Conservation (phyloP, 192 early-diverging fungal genomes). For the Thamnidium elegans region DNA sequence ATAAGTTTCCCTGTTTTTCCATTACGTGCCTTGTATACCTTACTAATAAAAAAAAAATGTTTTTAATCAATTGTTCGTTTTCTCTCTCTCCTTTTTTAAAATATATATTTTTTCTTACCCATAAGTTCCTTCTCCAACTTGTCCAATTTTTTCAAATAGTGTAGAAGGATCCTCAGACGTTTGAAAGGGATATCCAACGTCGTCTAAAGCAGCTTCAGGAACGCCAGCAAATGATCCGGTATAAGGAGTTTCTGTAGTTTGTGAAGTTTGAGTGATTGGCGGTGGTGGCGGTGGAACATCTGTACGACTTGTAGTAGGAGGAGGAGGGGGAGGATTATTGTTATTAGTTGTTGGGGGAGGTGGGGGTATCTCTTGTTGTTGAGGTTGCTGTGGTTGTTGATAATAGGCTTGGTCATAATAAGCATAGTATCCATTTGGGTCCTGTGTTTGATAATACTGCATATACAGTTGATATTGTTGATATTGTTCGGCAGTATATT, state of each 20-base stretch:
- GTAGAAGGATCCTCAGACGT: slow-evolving; percentile 45
- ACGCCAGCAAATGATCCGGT: background rate
- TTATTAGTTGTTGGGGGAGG: background rate
- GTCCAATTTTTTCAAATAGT: slow-evolving; percentile 66
- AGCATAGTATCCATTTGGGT: slow-evolving; percentile 1
- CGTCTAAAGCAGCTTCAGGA: slow-evolving; percentile 9
- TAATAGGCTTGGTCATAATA: slow-evolving; percentile 11
- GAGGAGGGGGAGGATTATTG: background rate
- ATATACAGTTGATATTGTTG: slow-evolving; percentile 23
- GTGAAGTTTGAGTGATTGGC: background rate
- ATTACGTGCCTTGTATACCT: slow-evolving; percentile 80
- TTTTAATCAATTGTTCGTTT: no score
- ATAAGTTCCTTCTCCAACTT: slow-evolving; percentile 85
- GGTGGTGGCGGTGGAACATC: slow-evolving; percentile 6
- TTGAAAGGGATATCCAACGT: slow-evolving; percentile 33
- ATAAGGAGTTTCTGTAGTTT: background rate
- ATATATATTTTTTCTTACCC: slow-evolving; percentile 44
- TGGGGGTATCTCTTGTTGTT: slow-evolving; percentile 3
- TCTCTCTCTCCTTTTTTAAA: background rate
- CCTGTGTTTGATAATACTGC: slow-evolving; percentile 13
- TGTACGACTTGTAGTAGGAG: slow-evolving; percentile 1
- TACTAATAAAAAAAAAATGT: slow-evolving; percentile 44
- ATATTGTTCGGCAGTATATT: slow-evolving; percentile 18
- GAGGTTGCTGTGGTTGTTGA: slow-evolving; percentile 4
- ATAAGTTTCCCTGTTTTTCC: slow-evolving; percentile 66